A percentile compares a stretch with the other conserved stretches of the same genome.
Evolutionary conservation across 257 asterid species (phyloP).

Genomic region (Galeopsis tetrahit): DNA sequence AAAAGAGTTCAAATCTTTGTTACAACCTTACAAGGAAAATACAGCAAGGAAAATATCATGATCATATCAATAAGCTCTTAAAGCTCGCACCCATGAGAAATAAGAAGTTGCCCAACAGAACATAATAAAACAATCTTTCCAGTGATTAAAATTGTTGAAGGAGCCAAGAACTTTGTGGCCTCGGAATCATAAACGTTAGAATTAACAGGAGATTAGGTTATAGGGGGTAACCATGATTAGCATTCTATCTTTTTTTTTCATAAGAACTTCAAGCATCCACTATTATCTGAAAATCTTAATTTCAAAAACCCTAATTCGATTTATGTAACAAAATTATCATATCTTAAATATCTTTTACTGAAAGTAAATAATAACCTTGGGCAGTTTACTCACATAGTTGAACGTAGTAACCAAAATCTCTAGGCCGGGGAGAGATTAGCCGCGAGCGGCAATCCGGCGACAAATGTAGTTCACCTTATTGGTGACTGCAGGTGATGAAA

Average conservation of each 20-base stretch:
- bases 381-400: neutral
- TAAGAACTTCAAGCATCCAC: neutral
- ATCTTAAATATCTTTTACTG: neutral
- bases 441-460: neutral
- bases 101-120: neutral
- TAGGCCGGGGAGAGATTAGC: neutral
- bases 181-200: neutral
- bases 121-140: too few relatives aligned
- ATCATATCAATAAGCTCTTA: neutral
- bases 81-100: too few relatives aligned
- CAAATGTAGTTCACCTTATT: neutral
- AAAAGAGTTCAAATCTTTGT: too few relatives aligned
- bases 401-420: neutral
- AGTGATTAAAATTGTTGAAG: neutral
- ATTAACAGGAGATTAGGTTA: neutral
- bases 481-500: neutral
- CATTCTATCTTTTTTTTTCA: neutral
- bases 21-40: neutral
- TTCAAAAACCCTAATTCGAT: neutral
- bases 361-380: neutral
- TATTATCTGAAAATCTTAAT: neutral
- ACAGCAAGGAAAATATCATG: neutral
- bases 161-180: neutral
- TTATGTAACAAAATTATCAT: neutral
- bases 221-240: neutral